phyloP scores from a whole-genome alignment of 441 rosid species.

The Syzygium malaccense region DNA sequence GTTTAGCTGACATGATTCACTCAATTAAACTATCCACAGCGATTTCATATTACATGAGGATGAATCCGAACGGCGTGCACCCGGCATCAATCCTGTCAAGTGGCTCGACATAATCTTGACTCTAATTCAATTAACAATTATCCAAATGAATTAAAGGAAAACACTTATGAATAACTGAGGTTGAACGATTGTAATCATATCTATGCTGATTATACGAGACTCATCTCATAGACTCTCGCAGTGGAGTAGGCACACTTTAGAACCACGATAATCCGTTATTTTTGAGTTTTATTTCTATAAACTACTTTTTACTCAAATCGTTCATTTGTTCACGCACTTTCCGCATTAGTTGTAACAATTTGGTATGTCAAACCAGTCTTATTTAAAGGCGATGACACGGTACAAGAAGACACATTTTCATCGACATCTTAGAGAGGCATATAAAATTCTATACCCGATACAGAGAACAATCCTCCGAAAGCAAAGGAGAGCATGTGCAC shows the following conservation, averaged over 20 bases:
- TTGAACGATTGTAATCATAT: background rate
- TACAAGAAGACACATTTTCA: background rate
- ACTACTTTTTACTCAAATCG: background rate
- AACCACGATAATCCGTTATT: background rate
- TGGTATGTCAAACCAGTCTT: background rate
- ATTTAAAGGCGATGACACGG: background rate
- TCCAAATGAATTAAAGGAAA: background rate
- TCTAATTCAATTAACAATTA: background rate
- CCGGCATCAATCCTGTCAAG: background rate
- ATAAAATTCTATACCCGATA: background rate
- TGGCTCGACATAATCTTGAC: background rate
- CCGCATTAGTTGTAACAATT: background rate
- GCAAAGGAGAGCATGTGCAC: background rate
- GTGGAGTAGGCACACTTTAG: background rate
- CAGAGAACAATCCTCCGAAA: background rate
- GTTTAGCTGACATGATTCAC: background rate
- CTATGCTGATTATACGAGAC: background rate
- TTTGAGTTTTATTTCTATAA: background rate
- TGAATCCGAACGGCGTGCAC: background rate
- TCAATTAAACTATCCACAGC: no score
- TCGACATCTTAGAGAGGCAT: background rate
- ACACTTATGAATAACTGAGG: no score
- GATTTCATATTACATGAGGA: no score
- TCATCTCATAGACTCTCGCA: rapidly evolving
- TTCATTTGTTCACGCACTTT: background rate